phyloP scores from a whole-genome alignment of 805 yeast genomes.

The Candida maris region DNA sequence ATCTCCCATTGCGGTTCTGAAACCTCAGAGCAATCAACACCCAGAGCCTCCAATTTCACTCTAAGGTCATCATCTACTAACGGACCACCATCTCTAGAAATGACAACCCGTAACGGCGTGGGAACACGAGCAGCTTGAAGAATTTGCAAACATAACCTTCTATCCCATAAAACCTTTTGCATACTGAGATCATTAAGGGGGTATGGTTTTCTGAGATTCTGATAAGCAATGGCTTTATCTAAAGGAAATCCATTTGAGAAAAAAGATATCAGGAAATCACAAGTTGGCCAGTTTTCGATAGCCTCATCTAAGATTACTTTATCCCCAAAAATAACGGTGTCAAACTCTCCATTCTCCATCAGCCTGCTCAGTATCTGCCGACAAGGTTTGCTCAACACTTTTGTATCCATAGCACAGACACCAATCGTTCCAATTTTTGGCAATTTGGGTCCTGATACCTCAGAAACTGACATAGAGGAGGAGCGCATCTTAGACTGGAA shows the following conservation, averaged over 20 bases:
- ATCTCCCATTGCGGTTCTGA: constrained; percentile 80
- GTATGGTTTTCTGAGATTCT: constrained; percentile 83
- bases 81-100: constrained; percentile 97
- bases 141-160: constrained; percentile 78
- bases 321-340: constrained; percentile 94
- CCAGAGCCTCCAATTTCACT: constrained; percentile 55
- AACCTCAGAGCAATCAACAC: constrained; percentile 47
- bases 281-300: constrained; percentile 97
- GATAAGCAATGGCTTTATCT: constrained; percentile 91
- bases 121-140: constrained; percentile 82
- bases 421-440: constrained; percentile 91
- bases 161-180: constrained; percentile 97
- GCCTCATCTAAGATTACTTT: constrained; percentile 91
- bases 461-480: constrained; percentile 35
- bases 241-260: constrained; percentile 96
- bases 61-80: constrained; percentile 65
- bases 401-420: constrained; percentile 98
- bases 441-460: constrained; percentile 44
- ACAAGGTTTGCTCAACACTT: constrained; percentile 94
- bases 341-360: constrained; percentile 92
- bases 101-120: constrained; percentile 83
- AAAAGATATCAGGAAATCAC: constrained; percentile 90
- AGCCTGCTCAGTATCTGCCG: constrained; percentile 82
- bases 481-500: constrained; percentile 22
- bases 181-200: constrained; percentile 82